Base-by-base conservation (phyloP, 768 basidiomycete genomes). In the Amanita phalloides region DNA sequence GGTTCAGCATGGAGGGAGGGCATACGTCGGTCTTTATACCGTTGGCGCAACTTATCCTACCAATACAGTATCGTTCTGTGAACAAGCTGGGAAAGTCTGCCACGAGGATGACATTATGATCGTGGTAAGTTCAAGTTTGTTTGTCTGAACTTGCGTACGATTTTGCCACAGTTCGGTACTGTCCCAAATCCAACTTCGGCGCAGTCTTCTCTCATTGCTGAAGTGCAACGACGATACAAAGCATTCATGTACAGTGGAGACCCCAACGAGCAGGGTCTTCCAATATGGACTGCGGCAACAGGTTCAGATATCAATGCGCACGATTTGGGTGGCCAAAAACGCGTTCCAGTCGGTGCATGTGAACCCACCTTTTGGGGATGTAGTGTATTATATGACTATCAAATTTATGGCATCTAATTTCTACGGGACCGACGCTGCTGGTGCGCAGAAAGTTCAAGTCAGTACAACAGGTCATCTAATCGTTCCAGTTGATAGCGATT, bases 71-170 rank as follows among this genome's bases (percentile, higher is more conserved):
- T 58, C 77, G 0, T 79, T 73, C 61, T 90, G 87, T 66, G 72
- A 70, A 4, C 62, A 73, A 56, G 33, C 69, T 28, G 82, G 80
- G 33, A 64, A 68, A 30, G 81, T 88, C 36, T 90, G 87, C 65
- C 87, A 89, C 63, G 76, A 89, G 62, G 88, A 90, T 62, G 89
- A 91, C 60, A 90, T 90, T 54, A 68, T 82, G 68, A 81, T 86
- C 61, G 76, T 90, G 54, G 84, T 84, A 67, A 53, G 82, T 75
- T 28, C 23, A 33, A 41, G 38, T 51, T 28, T 48, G 37, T 28
- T 54, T 36, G 7, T 38, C 41, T 38, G 37, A 38, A 43, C 48
- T 28, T 11, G 39, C 37, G 45, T 48, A 35, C 38, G 49, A 26
- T 9, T 14, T 25, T 33, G 20, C 32, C 17, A 21, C 41, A 73